phyloP scores from a whole-genome alignment of 2,329 filamentous ascomycete genomes.

The Calycina marina region DNA sequence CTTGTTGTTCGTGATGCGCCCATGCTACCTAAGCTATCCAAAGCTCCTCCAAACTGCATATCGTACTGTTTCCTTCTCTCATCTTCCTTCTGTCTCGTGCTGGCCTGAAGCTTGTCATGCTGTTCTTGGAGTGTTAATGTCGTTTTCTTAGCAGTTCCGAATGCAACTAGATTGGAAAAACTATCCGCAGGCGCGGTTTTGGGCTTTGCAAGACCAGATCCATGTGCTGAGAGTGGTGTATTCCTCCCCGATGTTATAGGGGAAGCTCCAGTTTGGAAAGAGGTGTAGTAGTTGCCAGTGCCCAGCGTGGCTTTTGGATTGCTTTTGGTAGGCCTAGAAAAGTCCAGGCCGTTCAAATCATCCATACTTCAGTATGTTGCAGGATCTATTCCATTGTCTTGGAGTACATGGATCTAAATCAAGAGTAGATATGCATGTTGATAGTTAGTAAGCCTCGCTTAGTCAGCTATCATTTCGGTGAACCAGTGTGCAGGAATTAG shows the following conservation, averaged over 20 bases:
- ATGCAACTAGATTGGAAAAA: slow-evolving; percentile 62
- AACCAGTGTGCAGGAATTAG: no score
- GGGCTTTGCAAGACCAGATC: slow-evolving; percentile 27
- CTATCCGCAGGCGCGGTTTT: slow-evolving; percentile 44
- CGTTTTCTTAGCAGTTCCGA: slow-evolving; percentile 41
- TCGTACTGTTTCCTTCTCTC: slow-evolving; percentile 59
- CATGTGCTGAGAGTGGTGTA: slow-evolving; percentile 31
- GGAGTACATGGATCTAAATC: neutral
- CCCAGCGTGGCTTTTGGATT: slow-evolving; percentile 29
- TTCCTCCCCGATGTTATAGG: slow-evolving; percentile 37
- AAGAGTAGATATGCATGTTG: no score
- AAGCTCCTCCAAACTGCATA: slow-evolving; percentile 62
- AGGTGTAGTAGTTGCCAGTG: slow-evolving; percentile 29
- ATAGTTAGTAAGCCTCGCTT: no score
- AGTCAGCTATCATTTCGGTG: no score
- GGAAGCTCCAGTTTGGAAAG: slow-evolving; percentile 34
- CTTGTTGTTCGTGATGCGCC: slow-evolving; percentile 33
- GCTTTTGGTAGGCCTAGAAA: slow-evolving; percentile 27
- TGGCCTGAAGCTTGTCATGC: slow-evolving; percentile 49
- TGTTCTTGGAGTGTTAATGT: slow-evolving; percentile 69
- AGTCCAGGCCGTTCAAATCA: slow-evolving; percentile 45
- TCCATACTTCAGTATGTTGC: slow-evolving; percentile 44
- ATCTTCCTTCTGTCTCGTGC: slow-evolving; percentile 58
- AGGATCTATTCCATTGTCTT: neutral
- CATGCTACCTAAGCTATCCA: slow-evolving; percentile 54